A percentile compares a stretch with the other conserved stretches of the same genome.
Evolutionary conservation across 345 rosid species (phyloP).

Genomic region (Gossypium raimondii): DNA sequence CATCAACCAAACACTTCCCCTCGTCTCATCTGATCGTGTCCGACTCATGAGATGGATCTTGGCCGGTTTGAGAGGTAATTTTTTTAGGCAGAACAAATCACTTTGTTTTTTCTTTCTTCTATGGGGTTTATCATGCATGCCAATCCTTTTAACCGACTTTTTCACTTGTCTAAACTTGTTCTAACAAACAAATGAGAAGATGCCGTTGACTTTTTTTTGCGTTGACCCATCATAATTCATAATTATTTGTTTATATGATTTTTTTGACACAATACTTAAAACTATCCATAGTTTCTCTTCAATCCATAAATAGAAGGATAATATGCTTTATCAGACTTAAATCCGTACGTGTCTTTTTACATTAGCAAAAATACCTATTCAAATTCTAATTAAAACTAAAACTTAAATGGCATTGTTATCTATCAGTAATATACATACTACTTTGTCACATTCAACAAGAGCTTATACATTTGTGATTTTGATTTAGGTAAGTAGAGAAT

Average conservation of each 20-base stretch:
- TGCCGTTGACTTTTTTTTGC: constrained; percentile 20
- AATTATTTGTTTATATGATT: fast-evolving
- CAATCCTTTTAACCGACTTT: background rate
- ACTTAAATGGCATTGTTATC: too few relatives aligned
- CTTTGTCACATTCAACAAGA: too few relatives aligned
- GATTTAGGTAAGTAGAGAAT: too few relatives aligned
- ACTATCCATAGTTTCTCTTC: fast-evolving
- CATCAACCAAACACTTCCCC: constrained; percentile 34
- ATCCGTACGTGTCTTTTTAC: too few relatives aligned
- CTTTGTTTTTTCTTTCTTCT: background rate
- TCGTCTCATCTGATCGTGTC: background rate
- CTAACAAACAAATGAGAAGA: constrained; percentile 21
- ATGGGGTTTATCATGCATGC: constrained; percentile 10
- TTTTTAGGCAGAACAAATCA: background rate
- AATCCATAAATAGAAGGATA: too few relatives aligned
- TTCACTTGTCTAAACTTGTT: constrained; percentile 18
- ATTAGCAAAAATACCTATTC: too few relatives aligned
- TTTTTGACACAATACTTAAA: too few relatives aligned
- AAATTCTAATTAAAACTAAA: too few relatives aligned
- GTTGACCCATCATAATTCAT: background rate
- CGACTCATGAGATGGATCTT: background rate
- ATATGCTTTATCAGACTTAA: too few relatives aligned
- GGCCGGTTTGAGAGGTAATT: background rate
- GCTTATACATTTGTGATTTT: too few relatives aligned
- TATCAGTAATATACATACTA: too few relatives aligned